Evolutionary conservation across 2,329 filamentous ascomycete species (phyloP), one percentile per base, ranked within the genome.

Genomic region (Dothidotthia symphoricarpi): DNA sequence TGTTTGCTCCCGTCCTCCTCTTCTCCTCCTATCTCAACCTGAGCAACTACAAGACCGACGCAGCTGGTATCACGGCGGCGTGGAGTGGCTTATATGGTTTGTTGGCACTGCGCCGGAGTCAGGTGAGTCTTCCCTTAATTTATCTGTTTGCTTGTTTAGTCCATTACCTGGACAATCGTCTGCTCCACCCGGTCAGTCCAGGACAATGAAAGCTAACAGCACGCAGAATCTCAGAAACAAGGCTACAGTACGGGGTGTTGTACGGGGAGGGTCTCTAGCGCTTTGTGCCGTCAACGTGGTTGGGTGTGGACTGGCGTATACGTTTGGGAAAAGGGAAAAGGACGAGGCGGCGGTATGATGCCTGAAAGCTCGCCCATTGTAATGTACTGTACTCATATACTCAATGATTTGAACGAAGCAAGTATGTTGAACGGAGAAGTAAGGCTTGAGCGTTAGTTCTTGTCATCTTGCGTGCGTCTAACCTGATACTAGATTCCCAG

Each of bases 11-110:
- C 2, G 69, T 83, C 39, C 72, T 86, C 3, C 72, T 85, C 41
- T 82, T 85, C 67, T 77, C 76, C 34, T 78, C 77, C 40, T 86
- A 85, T 57, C 68, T 85, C 29, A 85, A 85, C 58, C 56, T 85
- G 19, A 74, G 75, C 46, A 74, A 75, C 42, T 83, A 77, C 68
- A 77, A 79, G 57, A 76, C 76, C 32, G 83, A 85, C 54, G 73
- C 74, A 14, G 82, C 81, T 0, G 82, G 82, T 5, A 71, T 83
- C 4, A 80, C 75, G 13, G 79, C 80, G 7, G 80, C 81, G 0
- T 83, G 81, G 78, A 82, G 78, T 22, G 80, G 78, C 1, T 57
- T 84, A 27, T 85, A 85, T 51, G 67, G 82, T n/a, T 59, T 85
- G 12, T 63, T 86, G 10, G 82, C 82, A 3, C 65, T 74, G 39